These are phyloP conservation scores for Pichia terricola DNA, from an alignment of 1,139 yeast species.

Conservation along the genomic window DNA sequence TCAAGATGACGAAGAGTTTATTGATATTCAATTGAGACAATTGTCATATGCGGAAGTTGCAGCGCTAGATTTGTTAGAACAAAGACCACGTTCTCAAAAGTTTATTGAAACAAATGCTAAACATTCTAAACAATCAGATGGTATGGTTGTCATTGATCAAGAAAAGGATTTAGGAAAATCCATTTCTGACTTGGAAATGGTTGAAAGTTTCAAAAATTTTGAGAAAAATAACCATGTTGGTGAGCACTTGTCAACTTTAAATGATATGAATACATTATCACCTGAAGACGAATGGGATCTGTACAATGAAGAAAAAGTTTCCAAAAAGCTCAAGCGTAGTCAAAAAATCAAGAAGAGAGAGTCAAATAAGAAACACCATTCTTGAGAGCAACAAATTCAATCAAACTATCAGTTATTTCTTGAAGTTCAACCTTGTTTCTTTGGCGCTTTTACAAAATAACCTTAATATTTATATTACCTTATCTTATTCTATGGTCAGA, in stretches of 20 bases:
- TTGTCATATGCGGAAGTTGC: constrained; percentile 46
- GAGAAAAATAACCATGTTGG: constrained; percentile 9
- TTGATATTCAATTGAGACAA: constrained; percentile 35
- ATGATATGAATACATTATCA: neutral
- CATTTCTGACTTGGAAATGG: constrained; percentile 23
- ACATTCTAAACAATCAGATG: neutral
- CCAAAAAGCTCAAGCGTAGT: constrained; percentile 5
- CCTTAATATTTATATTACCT: too few species aligned
- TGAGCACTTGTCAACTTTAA: too few species aligned
- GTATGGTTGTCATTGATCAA: constrained; percentile 20
- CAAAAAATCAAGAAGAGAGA: neutral
- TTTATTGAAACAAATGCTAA: neutral
- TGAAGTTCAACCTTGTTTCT: too few species aligned
- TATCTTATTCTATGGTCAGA: too few species aligned
- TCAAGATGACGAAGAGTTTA: constrained; percentile 31
- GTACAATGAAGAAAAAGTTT: constrained; percentile 2
- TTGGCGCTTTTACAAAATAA: too few species aligned
- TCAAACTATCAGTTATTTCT: neutral
- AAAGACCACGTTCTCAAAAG: neutral
- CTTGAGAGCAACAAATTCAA: neutral
- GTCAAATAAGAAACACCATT: neutral
- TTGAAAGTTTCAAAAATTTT: constrained; percentile 12
- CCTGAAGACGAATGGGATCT: constrained; percentile 9
- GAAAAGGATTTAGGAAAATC: constrained; percentile 22
- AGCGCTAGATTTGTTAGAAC: constrained; percentile 19